Conservation (phyloP, 495 filamentous ascomycete genomes). For the Neurospora intermedia region DNA sequence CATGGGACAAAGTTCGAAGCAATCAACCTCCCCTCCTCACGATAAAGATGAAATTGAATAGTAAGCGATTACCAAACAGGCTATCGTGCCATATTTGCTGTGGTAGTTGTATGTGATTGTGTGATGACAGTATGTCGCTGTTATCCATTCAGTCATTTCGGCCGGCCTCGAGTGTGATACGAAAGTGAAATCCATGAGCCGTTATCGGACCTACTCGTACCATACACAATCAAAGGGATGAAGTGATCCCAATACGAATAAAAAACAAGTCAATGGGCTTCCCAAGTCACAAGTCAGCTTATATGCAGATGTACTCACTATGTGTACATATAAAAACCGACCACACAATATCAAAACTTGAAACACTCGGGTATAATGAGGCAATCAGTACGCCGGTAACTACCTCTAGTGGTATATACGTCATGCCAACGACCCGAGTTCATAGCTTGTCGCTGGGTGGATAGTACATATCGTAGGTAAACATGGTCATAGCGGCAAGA, state of each 20-base stretch:
- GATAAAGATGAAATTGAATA: not conserved
- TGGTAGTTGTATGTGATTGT: not conserved
- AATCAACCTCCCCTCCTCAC: not conserved
- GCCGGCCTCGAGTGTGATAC: not conserved
- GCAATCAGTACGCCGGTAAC: too few species aligned
- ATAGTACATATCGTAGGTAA: not conserved
- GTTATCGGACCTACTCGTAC: not conserved
- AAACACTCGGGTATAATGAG: too few species aligned
- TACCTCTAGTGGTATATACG: not conserved
- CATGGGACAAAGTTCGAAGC: not conserved
- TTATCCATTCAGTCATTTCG: not conserved
- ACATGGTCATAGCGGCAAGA: not conserved
- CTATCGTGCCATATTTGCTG: too few species aligned
- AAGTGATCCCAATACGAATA: not conserved
- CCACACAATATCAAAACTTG: too few species aligned
- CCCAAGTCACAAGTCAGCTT: too few species aligned
- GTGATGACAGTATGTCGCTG: not conserved
- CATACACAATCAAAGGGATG: not conserved
- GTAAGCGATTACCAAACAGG: not conserved
- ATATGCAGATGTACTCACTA: too few species aligned
- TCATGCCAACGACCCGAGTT: not conserved
- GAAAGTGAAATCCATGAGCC: not conserved
- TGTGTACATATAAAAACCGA: too few species aligned
- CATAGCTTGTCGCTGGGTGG: not conserved
- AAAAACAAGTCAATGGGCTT: not conserved